Evolutionary conservation across 2,329 filamentous ascomycete species (phyloP).

Genomic region (Niveomyces coronatus): DNA sequence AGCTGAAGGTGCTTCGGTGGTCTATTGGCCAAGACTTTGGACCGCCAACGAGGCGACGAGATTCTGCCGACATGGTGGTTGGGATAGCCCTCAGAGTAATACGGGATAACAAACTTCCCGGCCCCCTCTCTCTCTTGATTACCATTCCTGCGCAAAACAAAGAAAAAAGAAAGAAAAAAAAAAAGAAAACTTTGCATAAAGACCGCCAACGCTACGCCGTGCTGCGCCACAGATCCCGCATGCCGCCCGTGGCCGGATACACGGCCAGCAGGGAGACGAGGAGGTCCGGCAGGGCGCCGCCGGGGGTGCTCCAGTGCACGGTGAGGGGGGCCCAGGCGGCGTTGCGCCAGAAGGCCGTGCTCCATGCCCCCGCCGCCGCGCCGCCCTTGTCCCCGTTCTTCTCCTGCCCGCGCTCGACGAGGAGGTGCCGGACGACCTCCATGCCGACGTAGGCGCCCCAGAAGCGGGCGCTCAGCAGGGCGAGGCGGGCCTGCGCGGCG

Average conservation of each 20-base stretch:
- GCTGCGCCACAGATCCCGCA: conserved; percentile 34
- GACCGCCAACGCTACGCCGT: conserved; percentile 24
- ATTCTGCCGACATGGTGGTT: too few species aligned
- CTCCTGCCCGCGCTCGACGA: conserved; percentile 33
- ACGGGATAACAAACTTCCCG: too few species aligned
- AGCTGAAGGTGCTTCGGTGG: too few species aligned
- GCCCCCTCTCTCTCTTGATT: too few species aligned
- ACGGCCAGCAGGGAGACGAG: conserved; percentile 31
- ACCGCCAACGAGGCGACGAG: too few species aligned
- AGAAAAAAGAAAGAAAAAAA: not conserved
- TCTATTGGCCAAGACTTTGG: too few species aligned
- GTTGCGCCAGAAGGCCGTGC: conserved; percentile 58
- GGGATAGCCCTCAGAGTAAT: too few species aligned
- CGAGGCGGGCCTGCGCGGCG: conserved; percentile 49
- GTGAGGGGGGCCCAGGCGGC: conserved; percentile 72
- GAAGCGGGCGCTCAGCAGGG: conserved; percentile 63
- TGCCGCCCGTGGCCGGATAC: conserved; percentile 34
- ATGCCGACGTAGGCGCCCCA: conserved; percentile 72
- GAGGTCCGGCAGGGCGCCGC: conserved; percentile 40
- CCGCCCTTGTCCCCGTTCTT: conserved; percentile 32
- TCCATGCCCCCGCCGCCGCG: too few species aligned
- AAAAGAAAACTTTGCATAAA: not conserved
- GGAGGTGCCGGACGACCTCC: conserved; percentile 58
- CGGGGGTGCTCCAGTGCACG: conserved; percentile 68
- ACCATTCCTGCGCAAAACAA: too few species aligned